Evolutionary conservation across 805 yeast genomes (phyloP), one percentile per base, ranked within the genome.

Genomic region (Ogataea glucozyma): DNA sequence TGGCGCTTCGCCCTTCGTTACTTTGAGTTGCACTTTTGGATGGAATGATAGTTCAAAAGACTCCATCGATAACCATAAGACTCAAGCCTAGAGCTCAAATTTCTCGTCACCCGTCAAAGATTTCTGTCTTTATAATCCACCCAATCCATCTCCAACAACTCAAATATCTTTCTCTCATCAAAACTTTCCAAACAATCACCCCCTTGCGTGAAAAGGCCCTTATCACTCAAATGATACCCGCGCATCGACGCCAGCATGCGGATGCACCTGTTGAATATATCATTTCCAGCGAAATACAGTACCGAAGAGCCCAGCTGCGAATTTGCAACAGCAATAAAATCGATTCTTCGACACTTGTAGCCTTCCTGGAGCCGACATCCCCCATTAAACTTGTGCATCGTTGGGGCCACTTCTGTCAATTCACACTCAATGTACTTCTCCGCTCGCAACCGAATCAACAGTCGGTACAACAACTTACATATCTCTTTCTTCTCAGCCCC

Each of bases 261-360:
- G 23, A 76, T 52, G 23, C 62, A 54, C 40, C 81, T 66, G 54
- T 78, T 79, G 55, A 78, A 76, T 18, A 66, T 60, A 43, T 71
- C 73, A 49, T 76, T 72, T 0, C 85, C 85, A 0, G 79, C 76
- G 51, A 76, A 79, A 54, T 79, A 78, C 6, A 79, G 60, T 52
- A 70, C 50, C 0, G 75, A 62, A 0, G 79, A 75, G 0, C 82
- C 84, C 7, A 65, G 51, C 23, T 70, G 67, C 1, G 54, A 44
- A 65, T 75, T 66, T 1, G 75, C 76, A 5, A 73, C 76, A 3
- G 69, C 54, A 30, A 79, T 53, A 29, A 79, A 66, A 49, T 79
- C 84, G 48, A 79, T 61, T 42, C 84, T 62, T n/a, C 84, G 66
- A 64, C 80, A 75, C 9, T 54, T 57, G 9, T 46, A 13, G 53